Evolutionary conservation across 345 rosid species (phyloP).

Genomic region (Eucalyptus cloeziana): DNA sequence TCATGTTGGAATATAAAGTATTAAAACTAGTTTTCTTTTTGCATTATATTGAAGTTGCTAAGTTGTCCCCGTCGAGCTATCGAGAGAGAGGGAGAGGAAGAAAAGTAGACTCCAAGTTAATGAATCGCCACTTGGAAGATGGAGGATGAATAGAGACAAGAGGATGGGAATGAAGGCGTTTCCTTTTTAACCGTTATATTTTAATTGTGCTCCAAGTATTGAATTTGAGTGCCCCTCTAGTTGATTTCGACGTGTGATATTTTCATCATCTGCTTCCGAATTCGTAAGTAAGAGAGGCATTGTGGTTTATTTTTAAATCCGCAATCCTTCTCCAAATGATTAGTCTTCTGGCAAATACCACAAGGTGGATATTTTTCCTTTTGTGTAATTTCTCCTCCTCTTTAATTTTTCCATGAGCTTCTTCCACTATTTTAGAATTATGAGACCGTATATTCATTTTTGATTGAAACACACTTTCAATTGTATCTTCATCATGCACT

Average conservation of each 20-base stretch:
- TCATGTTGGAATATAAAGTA: not conserved
- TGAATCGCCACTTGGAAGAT: not conserved
- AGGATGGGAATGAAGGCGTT: not conserved
- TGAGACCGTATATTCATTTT: no score
- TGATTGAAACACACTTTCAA: no score
- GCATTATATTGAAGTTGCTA: not conserved
- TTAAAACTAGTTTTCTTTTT: not conserved
- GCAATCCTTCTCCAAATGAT: no score
- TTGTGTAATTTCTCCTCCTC: no score
- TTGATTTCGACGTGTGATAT: not conserved
- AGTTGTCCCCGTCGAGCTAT: not conserved
- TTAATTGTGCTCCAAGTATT: not conserved
- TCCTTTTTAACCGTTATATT: not conserved
- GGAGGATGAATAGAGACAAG: not conserved
- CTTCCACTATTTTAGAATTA: no score
- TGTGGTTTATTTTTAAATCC: no score
- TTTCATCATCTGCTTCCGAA: not conserved
- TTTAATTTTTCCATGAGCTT: no score
- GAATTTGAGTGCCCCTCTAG: not conserved
- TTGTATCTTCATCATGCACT: no score
- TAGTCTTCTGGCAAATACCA: no score
- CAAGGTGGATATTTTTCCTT: fast-evolving
- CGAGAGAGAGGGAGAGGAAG: not conserved
- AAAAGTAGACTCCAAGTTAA: not conserved
- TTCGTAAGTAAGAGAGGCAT: not conserved